phyloP scores from a whole-genome alignment of 2,329 filamentous ascomycete genomes.

The Alternaria gaisen region DNA sequence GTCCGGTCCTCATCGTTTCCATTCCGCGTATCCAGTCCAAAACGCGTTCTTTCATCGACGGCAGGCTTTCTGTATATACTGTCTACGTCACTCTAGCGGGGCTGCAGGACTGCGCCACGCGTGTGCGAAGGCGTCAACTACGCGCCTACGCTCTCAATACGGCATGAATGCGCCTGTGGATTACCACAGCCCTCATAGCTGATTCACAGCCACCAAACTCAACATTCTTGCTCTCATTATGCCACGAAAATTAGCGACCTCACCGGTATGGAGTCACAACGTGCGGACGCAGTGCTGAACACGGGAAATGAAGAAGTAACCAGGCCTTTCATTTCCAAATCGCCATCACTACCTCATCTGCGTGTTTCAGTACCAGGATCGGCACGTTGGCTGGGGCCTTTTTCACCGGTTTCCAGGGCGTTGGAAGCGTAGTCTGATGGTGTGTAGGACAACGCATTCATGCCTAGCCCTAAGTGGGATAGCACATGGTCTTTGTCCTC shows the following conservation, averaged over 20 bases:
- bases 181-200: background rate
- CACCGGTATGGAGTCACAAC: background rate
- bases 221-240: background rate
- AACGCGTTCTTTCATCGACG: background rate
- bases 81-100: background rate
- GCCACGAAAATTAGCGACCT: background rate
- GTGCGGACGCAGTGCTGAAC: background rate
- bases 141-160: background rate
- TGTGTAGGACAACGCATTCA: background rate
- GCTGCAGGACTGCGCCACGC: background rate
- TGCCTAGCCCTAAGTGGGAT: background rate
- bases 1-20: background rate
- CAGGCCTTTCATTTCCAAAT: background rate
- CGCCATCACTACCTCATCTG: background rate
- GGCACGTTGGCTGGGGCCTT: background rate
- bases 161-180: background rate
- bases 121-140: background rate
- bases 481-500: background rate
- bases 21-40: background rate
- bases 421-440: background rate
- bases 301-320: background rate
- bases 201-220: background rate
- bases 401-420: background rate
- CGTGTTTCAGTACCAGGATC: background rate
- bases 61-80: background rate